Evolutionary conservation across 148 eudicot genomes (phyloP).

Genomic region (Nepenthes gracilis): DNA sequence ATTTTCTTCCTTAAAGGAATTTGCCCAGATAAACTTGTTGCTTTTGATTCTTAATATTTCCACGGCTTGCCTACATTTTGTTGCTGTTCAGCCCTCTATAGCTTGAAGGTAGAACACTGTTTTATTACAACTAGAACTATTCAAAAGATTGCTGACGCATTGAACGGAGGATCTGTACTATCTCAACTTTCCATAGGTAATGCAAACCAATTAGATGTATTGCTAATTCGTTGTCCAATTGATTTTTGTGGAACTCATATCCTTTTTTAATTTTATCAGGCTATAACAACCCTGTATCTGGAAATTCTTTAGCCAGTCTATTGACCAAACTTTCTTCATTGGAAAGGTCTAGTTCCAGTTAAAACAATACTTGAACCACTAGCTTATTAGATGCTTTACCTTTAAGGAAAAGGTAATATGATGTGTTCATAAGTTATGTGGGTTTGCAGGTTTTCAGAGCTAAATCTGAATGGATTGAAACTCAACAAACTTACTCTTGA

Average conservation of each 20-base stretch:
- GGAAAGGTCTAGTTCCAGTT: conserved; percentile 31
- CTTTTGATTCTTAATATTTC: conserved; percentile 1
- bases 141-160: conserved; percentile 65
- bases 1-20: no score
- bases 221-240: conserved; percentile 7
- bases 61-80: conserved; percentile 1
- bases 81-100: conserved; percentile 58
- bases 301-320: conserved; percentile 45
- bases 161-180: conserved; percentile 50
- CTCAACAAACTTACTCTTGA: conserved; percentile 56
- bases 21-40: background rate
- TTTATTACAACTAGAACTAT: conserved; percentile 81
- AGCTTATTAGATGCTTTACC: background rate
- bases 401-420: background rate
- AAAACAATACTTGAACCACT: background rate
- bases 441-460: conserved; percentile 60
- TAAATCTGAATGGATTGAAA: conserved; percentile 67
- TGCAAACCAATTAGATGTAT: background rate
- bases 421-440: background rate
- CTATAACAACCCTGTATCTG: conserved; percentile 58
- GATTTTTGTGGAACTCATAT: conserved; percentile 2
- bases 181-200: conserved; percentile 68
- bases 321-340: conserved; percentile 56
- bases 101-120: conserved; percentile 75
- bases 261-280: conserved; percentile 37